Evolutionary conservation across 2,329 filamentous ascomycete species (phyloP), one percentile per base, ranked within the genome.

Genomic region (Trichoderma citrinoviride): DNA sequence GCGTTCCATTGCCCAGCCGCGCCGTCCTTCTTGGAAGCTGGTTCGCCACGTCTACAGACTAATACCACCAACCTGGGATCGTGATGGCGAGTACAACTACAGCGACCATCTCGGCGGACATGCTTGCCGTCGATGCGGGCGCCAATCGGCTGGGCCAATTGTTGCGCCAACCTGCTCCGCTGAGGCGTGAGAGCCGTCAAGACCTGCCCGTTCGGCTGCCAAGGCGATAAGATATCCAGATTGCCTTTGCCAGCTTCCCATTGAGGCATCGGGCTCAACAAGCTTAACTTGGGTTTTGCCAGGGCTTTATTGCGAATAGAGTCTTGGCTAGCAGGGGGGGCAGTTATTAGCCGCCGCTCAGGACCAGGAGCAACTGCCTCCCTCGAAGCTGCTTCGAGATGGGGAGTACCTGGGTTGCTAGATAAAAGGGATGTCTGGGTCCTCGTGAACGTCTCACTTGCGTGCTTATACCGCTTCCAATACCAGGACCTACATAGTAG

Each of bases 241-340:
- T 63, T 63, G 60, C 49, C 60, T 55, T 7, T 54, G 21, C 7
- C 21, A 63, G 57, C 43, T 63, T 63, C 60, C 60, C 17, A 2
- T 63, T 63, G 19, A 47, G 50, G 60, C 25, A 55, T 46, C 40
- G 50, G 40, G 15, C 33, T 21, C 12, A 21, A 41, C 50, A 63
- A 47, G 41, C 19, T 63, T 63, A 55, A 63, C 27, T 41, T 63
- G 41, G 27, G 19, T 21, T 47, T 19, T 55, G 29, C 41, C 49
- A 55, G 60, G 60, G 41, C 40, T 46, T 47, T 40, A 63, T 52
- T 52, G 47, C 37, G 37, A 61, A 53, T 53, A 23, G 19, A 23
- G 47, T 53, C 57, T 61, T 61, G 57, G 47, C 47, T 44, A 27
- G 47, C 57, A 61, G 57, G 47, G 37, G 29, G 21, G 23, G 33